A percentile compares a stretch with the other conserved stretches of the same genome.
phyloP scores from a whole-genome alignment of 164 flowering plant genomes.

The Macadamia integrifolia region DNA sequence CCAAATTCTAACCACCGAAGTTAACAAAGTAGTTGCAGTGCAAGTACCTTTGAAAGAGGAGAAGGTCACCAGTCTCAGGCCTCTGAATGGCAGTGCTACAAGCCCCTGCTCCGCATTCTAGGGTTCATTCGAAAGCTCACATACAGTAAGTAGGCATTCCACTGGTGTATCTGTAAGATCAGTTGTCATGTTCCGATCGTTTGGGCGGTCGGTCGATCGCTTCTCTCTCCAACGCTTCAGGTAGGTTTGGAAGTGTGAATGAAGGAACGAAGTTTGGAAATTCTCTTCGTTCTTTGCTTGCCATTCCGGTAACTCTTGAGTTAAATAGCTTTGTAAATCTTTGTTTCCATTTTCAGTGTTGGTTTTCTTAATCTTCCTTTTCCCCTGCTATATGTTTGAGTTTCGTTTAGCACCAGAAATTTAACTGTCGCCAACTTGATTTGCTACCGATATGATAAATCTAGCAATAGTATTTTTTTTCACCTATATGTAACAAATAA shows the following conservation, averaged over 20 bases:
- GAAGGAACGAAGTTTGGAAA: background rate
- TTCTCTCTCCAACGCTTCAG: slow-evolving; percentile 50
- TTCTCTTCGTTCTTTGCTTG: background rate
- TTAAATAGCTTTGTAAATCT: background rate
- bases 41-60: background rate
- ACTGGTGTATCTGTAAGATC: background rate
- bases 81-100: background rate
- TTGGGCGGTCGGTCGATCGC: slow-evolving; percentile 59
- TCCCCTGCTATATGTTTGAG: background rate
- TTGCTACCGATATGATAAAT: background rate
- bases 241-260: slow-evolving; percentile 16
- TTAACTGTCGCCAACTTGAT: background rate
- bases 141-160: background rate
- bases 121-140: background rate
- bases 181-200: slow-evolving; percentile 35
- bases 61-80: background rate
- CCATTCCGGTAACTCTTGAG: background rate
- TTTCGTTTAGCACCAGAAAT: background rate
- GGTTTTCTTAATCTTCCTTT: background rate
- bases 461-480: too few species aligned
- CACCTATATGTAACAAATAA: too few species aligned
- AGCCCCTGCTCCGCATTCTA: background rate
- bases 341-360: background rate
- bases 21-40: background rate
- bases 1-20: too few species aligned